These are phyloP conservation scores for Schizonepeta tenuifolia DNA, from an alignment of 257 asterid species.

Conservation along the genomic window DNA sequence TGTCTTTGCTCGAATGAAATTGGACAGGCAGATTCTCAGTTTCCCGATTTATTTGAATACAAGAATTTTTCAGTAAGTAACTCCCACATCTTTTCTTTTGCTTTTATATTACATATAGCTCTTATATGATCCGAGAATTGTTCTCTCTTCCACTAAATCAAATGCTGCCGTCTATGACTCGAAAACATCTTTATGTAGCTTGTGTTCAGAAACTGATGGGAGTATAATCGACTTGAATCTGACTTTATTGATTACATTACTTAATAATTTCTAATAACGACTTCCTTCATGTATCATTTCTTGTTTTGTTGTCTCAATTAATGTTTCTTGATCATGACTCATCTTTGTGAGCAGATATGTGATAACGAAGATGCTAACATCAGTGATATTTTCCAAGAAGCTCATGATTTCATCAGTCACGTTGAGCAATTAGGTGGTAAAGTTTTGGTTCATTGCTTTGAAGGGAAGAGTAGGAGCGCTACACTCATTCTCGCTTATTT, in stretches of 20 bases:
- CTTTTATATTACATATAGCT: constrained; percentile 11
- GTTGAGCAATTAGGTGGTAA: constrained; percentile 81
- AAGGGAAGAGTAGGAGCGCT: constrained; percentile 97
- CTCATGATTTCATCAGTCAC: constrained; percentile 76
- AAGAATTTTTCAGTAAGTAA: constrained; percentile 84
- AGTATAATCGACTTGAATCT: not conserved
- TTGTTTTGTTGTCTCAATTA: not conserved
- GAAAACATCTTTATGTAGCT: constrained; percentile 4
- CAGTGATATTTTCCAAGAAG: constrained; percentile 78
- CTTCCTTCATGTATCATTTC: not conserved
- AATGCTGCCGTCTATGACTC: constrained; percentile 2
- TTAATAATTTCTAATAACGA: not conserved
- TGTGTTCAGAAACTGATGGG: not conserved
- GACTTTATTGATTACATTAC: not conserved
- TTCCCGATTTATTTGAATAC: constrained; percentile 78
- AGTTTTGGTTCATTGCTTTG: constrained; percentile 97
- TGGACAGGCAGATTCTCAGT: constrained; percentile 97
- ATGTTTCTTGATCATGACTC: constrained; percentile 29
- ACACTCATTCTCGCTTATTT: constrained; percentile 86
- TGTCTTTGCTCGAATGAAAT: constrained; percentile 96
- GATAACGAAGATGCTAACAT: constrained; percentile 82
- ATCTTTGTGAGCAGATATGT: constrained; percentile 56
- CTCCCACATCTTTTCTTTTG: constrained; percentile 8
- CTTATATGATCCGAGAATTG: constrained; percentile 4
- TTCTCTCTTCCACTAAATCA: not conserved